These are phyloP conservation scores for Yarrowia porcina DNA, from an alignment of 805 yeast species.

Conservation along the genomic window DNA sequence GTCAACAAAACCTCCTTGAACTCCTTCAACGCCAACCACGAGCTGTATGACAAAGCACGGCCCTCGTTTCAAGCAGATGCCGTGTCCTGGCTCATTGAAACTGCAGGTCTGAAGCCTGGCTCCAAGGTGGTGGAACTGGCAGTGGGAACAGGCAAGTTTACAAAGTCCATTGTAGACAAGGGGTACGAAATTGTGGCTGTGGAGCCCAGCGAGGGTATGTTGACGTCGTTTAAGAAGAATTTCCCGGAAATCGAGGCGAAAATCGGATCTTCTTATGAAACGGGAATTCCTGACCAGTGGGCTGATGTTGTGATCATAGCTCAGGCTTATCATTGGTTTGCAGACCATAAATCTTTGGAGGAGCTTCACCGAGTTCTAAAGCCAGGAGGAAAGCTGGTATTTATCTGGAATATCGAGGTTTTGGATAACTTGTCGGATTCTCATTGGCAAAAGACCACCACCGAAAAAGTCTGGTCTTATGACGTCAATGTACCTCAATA, in stretches of 20 bases:
- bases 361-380: conserved; percentile 54
- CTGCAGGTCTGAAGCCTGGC: conserved; percentile 39
- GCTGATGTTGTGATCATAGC: conserved; percentile 54
- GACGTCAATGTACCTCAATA: conserved; percentile 57
- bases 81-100: conserved; percentile 45
- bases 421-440: conserved; percentile 32
- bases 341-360: conserved; percentile 46
- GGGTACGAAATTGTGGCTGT: conserved; percentile 49
- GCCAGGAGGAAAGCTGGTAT: conserved; percentile 49
- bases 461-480: conserved; percentile 39
- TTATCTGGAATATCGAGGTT: conserved; percentile 59
- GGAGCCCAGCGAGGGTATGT: conserved; percentile 61
- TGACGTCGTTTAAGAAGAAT: conserved; percentile 45
- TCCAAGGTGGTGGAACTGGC: conserved; percentile 49
- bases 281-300: conserved; percentile 47
- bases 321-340: conserved; percentile 68
- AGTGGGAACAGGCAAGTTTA: conserved; percentile 65
- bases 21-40: conserved; percentile 53
- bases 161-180: conserved; percentile 42
- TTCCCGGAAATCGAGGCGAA: conserved; percentile 45
- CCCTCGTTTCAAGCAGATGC: conserved; percentile 48
- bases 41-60: conserved; percentile 50
- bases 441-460: conserved; percentile 43
- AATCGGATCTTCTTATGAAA: conserved; percentile 45
- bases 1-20: conserved; percentile 44